Evolutionary conservation across 2,329 filamentous ascomycete species (phyloP), one percentile per base, ranked within the genome.

Genomic region (Talaromyces sp.): DNA sequence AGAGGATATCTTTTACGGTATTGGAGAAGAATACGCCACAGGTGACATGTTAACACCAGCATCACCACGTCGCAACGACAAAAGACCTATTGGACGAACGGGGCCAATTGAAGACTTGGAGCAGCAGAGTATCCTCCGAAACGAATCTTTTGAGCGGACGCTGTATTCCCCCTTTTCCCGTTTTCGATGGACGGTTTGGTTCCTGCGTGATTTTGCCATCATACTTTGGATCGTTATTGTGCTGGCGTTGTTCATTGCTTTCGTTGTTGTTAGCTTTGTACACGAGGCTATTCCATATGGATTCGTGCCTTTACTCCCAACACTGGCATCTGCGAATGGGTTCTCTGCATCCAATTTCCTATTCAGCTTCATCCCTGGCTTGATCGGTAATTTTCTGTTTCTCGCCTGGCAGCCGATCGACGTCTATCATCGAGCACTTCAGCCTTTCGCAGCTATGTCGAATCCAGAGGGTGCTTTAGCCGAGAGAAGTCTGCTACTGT

Each of bases 301-400:
- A 8, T 97, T 96, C 70, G 71, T 80, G 6, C 91, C 92, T 2
- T 77, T 80, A 6, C 76, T 96, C 1, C 75, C 79, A 9, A 84
- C 87, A 0, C 76, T 78, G 2, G 84, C 89, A 1, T 77, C 81
- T 3, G 66, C 74, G 0, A 78, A 77, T 25, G 89, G 88, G 17
- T 97, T 95, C 73, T 95, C 90, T 1, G 79, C 89, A 0, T 89
- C 91, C 52, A 91, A 96, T 73, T 97, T 97, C 74, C 76, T 96
- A 53, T 97, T 91, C 76, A 84, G 81, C 63, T 86, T 87, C 63
- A 69, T 87, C 19, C 84, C 84, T 0, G 75, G 80, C 0, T 59
- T 85, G 3, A 79, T 87, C 40, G 84, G 80, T 1, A 82, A 79
- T 56, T 66, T 85, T 33, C 75, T 85, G 43, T 84, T 85, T 67